Base-by-base conservation (phyloP, 1,139 yeast species). In the Saccharomyces hybrid region DNA sequence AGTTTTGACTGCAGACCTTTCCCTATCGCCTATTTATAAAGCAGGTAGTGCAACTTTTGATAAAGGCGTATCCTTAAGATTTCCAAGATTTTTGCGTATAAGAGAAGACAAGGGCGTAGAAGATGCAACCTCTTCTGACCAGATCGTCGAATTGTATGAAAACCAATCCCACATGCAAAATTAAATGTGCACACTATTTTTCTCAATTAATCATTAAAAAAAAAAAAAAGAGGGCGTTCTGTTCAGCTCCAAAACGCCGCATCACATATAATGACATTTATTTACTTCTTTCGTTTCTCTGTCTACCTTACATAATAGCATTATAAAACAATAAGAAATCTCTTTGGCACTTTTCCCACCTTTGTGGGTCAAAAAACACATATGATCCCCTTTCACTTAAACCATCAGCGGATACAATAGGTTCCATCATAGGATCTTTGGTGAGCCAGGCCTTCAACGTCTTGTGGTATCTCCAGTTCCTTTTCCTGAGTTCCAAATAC, bases 391-490 rank as follows among this genome's bases (percentile, higher is more conserved):
- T 82, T 72, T 95, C 99, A 51, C 93, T 90, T 59, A 87, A 88
- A 2, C 70, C 71, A 53, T 69, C 72, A 53, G 84, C 86, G 31
- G 89, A 82, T 54, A 89, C 90, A 14, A 88, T 81, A 0, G 98
- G 97, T 68, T 93, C 98, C 59, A 85, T 84, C 64, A 83, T 81
- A 46, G 96, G 88, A 65, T 91, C 97, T 71, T 93, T 95, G 14
- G 99, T 93, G 57, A 95, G 75, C 99, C 99, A 95, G 50, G 95
- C 90, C 72, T 91, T 95, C 56, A 93, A 80, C 59, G 89, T 96
- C 72, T 91, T 93, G 72, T 95, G 99, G 66, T 88, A 95, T 61
- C 99, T 80, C 99, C 99, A 95, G 71, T 91, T 93, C 62, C 99
- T 79, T 57, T 84, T 84, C 64, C 83, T 84, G 64, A 95, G 79